Percentiles rank a stretch among this genome's conserved stretches.
Evolutionary conservation across 352 stramenopile species (phyloP).

Genomic region (Phytopythium chamaehyphon): DNA sequence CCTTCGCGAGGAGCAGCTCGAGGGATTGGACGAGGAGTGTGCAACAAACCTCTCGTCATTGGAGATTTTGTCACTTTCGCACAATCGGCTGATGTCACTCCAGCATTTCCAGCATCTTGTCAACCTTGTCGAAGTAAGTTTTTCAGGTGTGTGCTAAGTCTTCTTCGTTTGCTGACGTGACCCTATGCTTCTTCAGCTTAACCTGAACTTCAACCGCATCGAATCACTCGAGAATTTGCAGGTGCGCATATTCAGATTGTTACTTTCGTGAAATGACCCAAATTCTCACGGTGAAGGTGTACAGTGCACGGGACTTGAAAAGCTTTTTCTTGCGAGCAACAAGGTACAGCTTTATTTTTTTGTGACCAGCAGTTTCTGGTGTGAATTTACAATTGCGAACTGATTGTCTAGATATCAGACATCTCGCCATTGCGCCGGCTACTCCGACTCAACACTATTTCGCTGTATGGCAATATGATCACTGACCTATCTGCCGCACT

Average conservation of each 20-base stretch:
- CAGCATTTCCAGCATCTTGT: constrained; percentile 61
- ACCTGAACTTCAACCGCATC: constrained; percentile 70
- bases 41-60: constrained; percentile 51
- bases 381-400: background rate
- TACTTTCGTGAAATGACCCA: background rate
- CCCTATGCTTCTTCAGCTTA: constrained; percentile 45
- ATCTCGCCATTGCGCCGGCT: constrained; percentile 40
- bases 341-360: constrained; percentile 16
- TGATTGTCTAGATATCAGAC: constrained; percentile 31
- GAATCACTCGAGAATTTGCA: constrained; percentile 40
- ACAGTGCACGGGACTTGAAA: constrained; percentile 52
- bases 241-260: constrained; percentile 10
- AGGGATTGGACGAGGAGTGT: constrained; percentile 43
- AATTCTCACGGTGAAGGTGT: background rate
- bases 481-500: constrained; percentile 36
- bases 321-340: constrained; percentile 64
- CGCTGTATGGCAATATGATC: constrained; percentile 56
- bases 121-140: constrained; percentile 66
- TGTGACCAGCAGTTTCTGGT: background rate
- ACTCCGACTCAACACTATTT: constrained; percentile 51
- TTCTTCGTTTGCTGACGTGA: too few relatives aligned
- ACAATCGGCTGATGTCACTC: constrained; percentile 64
- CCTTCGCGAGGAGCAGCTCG: constrained; percentile 56
- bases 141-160: too few relatives aligned
- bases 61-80: constrained; percentile 79